Base-by-base conservation (phyloP, 306 rosid species). In the Sicyos baderoa region DNA sequence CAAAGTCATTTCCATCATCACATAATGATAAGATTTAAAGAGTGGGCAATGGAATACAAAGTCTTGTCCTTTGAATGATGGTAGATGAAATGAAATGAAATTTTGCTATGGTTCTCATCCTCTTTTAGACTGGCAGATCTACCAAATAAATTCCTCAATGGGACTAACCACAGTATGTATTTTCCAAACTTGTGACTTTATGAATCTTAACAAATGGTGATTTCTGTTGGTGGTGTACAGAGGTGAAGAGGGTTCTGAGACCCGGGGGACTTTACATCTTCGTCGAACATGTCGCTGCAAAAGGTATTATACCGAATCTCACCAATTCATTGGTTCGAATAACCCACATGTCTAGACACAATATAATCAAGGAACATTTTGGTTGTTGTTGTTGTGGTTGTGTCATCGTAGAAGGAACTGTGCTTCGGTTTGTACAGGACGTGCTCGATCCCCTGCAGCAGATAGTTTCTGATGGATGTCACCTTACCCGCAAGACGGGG, bases 271-370 rank as follows among this genome's bases (percentile, higher is more conserved):
- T 78, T 16, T 93, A 88, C 76, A 68, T 85, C 40, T 89, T 87
- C 76, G 81, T 88, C 19, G 97, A 93, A 75, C 97, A 89, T 29
- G 96, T 93, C 19, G 96, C 91, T 45, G 97, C 96, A 5, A 74
- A 82, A 90, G 97, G 97, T 86, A 67, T 37, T 55, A 56, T 50
- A 21, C 77, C 60, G 9, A 79, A 71, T 59, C 54, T 25, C 2
- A 3, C 10, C 10, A 6, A 52, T 1, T 58, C 52, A 54, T 71
- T 17, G 54, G 42, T 68, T 81, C 56, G 9, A 25, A n/a, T 72
- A 70, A 52, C 77, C 48, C 21, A 22, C 65, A 56, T 53, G 18
- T 32, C 37, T 19, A 53, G 2, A 23, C 16, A 19, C 29, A 5
- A 23, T 9, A 47, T 59, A 21, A 55, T 21, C 69, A 57, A 60